phyloP scores from a whole-genome alignment of 139 green algal genomes.

The Gonium pectorale region DNA sequence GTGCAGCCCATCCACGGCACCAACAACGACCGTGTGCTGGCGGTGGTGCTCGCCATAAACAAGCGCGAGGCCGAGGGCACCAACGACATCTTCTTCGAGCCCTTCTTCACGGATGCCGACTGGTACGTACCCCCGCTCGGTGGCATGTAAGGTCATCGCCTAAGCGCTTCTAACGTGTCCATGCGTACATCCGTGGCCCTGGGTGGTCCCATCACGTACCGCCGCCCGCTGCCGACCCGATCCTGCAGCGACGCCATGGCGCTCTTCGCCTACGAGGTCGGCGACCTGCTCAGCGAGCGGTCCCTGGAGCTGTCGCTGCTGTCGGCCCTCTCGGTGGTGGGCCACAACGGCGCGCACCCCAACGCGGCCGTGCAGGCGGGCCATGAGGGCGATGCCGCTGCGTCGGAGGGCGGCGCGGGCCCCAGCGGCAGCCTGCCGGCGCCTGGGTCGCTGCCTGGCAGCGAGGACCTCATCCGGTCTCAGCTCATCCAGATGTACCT shows the following conservation, averaged over 20 bases:
- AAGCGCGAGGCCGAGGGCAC: constrained; percentile 45
- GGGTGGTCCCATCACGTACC: too few relatives aligned
- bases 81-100: constrained; percentile 61
- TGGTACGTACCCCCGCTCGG: too few relatives aligned
- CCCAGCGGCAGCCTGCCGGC: background rate
- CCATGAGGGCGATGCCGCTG: background rate
- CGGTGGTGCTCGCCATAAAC: constrained; percentile 61
- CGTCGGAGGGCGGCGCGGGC: background rate
- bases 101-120: constrained; percentile 58
- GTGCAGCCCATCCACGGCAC: constrained; percentile 42
- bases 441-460: constrained; percentile 7
- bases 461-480: constrained; percentile 44
- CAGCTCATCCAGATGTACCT: constrained; percentile 58
- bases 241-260: constrained; percentile 61
- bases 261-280: constrained; percentile 72
- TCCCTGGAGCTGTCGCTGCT: constrained; percentile 72
- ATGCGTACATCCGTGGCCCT: too few relatives aligned
- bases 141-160: too few relatives aligned
- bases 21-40: constrained; percentile 43
- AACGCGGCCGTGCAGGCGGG: background rate
- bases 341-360: constrained; percentile 27
- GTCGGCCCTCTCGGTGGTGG: constrained; percentile 64
- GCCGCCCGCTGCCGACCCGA: too few relatives aligned
- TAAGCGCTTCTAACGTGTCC: too few relatives aligned
- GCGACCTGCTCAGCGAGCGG: constrained; percentile 58